Base-by-base conservation (phyloP, 768 basidiomycete genomes). In the Rhizopogon vinicolor region DNA sequence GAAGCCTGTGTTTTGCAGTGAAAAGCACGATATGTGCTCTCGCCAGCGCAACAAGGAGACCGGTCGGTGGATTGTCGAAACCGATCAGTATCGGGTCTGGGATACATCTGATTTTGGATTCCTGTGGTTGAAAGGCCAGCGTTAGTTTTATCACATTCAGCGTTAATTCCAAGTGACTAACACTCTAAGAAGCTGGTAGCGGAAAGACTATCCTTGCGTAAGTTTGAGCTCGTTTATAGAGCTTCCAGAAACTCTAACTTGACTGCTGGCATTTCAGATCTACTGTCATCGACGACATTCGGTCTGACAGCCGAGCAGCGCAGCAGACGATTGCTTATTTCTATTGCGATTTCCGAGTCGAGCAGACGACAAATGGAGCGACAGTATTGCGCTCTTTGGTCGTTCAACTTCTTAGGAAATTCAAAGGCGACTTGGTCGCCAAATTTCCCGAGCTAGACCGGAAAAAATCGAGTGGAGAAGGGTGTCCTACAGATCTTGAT, bases 341-440 rank as follows among this genome's bases (percentile, higher is more conserved):
- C 14, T 65, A 67, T 5, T 65, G 63, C 3, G 54, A 65, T 44
- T 67, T 65, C 9, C 60, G 57, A 19, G 51, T 29, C 1, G 56
- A 59, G 19, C 52, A 46, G 16, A 50, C 56, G 1, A 63, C 43
- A 28, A 54, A 18, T 19, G 41, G 53, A 1, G 14, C 41, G 7
- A 56, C 61, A 33, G 46, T 62, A 16, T 48, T 65, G 46, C 60
- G 58, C 1, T 62, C 65, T 7, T 9, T 66, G 0, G 49, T 62
- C n/a, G 55, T 46, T 5, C 65, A 65, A 33, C 16, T 62, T 1
- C 19, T 67, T 1, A 25, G 14, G 18, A n/a, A 33, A 46, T 46
- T 9, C 3, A 31, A 46, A 13, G 12, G 31, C 7, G 18, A 33
- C 12, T 46, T 29, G 45, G 18, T 46, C 45, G 4, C 45, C 3